Base-by-base conservation (phyloP, 2,329 filamentous ascomycete genomes). In the Hypoxylon sp. region DNA sequence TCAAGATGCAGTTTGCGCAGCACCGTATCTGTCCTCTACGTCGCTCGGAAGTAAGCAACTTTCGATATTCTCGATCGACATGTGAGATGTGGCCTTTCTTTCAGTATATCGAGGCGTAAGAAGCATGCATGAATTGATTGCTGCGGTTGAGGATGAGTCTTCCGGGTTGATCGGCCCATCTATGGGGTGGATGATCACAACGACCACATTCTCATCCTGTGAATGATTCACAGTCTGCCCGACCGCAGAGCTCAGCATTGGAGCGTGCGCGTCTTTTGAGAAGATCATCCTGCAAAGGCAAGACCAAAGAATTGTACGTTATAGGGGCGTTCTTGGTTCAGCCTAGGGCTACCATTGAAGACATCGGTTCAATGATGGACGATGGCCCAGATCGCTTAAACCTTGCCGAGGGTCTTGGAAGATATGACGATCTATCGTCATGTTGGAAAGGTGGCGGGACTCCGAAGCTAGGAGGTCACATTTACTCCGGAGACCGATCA, bases 31-130 rank as follows among this genome's bases (percentile, higher is more conserved):
- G 54, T 42, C 42, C 54, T 47, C 54, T 44, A 14, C 31, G 33
- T 44, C 54, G 54, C 46, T 35, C 54, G 29, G 24, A 35, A 35
- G 42, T 57, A 57, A 57, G 39, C 54, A 57, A 57, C 54, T 47
- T 57, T 57, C 54, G 39, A 57, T 57, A 4, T 22, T 44, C 39
- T 44, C 54, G 14, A 35, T 47, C n/a, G 39, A 47, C 11, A 9
- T 2, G 39, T 44, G 26, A 57, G 54, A 57, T 47, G 39, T 57
- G 42, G 54, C 39, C 54, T 57, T 14, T 57, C 33, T 19, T 46
- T 33, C 54, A 9, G 19, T 19, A 19, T 6, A 3, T 8, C 53
- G 37, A 39, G 35, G 35, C n/a, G 13, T 46, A 33, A 29, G 17
- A 10, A 57, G n/a, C 54, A 35, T n/a, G 54, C 54, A 57, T 35